phyloP scores from a whole-genome alignment of 1,284 basidiomycete species.

The Tetrapyrgos nigripes region DNA sequence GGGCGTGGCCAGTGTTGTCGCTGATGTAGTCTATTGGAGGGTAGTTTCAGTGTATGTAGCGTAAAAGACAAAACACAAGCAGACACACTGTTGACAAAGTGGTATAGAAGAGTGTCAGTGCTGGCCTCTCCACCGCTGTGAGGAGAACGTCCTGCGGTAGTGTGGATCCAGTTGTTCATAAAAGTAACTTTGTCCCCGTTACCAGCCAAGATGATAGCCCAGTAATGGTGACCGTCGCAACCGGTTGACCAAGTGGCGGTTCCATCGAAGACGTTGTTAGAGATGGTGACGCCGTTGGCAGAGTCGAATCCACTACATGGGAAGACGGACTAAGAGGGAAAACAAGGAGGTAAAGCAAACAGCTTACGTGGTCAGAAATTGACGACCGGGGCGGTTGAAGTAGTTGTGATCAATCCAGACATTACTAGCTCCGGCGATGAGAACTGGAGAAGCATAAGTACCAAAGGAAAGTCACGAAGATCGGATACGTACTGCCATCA shows the following conservation, averaged over 20 bases:
- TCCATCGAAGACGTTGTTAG: slow-evolving; percentile 33
- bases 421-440: slow-evolving; percentile 30
- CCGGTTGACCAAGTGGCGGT: slow-evolving; percentile 27
- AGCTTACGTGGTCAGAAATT: slow-evolving; percentile 4
- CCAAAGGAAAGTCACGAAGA: neutral
- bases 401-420: slow-evolving; percentile 33
- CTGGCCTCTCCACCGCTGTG: neutral
- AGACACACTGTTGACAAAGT: slow-evolving; percentile 11
- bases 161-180: slow-evolving; percentile 26
- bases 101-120: slow-evolving; percentile 8
- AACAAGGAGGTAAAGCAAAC: neutral
- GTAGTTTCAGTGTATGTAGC: neutral
- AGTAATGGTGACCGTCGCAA: slow-evolving; percentile 31
- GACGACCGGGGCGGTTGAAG: slow-evolving; percentile 6
- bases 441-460: slow-evolving; percentile 10
- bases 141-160: slow-evolving; percentile 3
- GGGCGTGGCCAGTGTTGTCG: slow-evolving; percentile 23
- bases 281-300: slow-evolving; percentile 27
- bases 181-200: slow-evolving; percentile 31
- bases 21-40: slow-evolving; percentile 4
- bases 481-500: neutral
- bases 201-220: slow-evolving; percentile 27
- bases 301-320: slow-evolving; percentile 12
- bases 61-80: neutral
- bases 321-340: neutral